Evolutionary conservation across 106 monocot species (phyloP), one percentile per base, ranked within the genome.

Genomic region (Phalaenopsis aphrodite): DNA sequence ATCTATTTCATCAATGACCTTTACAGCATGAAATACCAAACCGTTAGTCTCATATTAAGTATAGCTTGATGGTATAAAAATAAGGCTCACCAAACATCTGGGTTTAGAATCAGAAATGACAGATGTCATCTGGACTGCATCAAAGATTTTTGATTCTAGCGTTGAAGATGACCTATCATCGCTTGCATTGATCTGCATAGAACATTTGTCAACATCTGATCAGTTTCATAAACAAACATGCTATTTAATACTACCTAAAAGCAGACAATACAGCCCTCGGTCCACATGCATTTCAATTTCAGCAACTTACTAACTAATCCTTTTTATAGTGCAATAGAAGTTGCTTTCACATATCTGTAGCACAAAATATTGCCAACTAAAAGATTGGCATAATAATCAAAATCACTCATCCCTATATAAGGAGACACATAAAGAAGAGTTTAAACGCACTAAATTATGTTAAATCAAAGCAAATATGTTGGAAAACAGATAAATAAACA

Each of bases 1-100:
- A 88, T 98, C 98, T 83, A 98, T 98, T 89, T 98, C 98, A 89
- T 98, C 94, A 83, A 98, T 98, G 4, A 98, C 87, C 98, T 74
- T 42, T 93, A 74, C 15, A 82, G 76, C 47, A 76, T 47, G 24
- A 47, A 49, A 76, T 23, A 47, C 10, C 48, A 19, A 30, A 76
- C 48, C 76, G 24, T 45, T 76, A 46, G 75, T 23, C 10, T 55
- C 23, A 61, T 82, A n/a, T 18, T 23, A 46, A 24, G n/a, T 18
- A 80, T 8, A 72, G 16, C 16, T 65, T 16, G 49, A 15, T 36
- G 75, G 17, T 78, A 72, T 38, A 24, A 39, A 41, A 65, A 78
- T 41, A 9, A 36, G 74, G 82, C 90, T 89, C 74, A 94, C 98
- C 88, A 98, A 76, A 87, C 98, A 98, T 81, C 94, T 98, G 17